A percentile compares a stretch with the other conserved stretches of the same genome.
Conservation (phyloP, 2,329 filamentous ascomycete genomes). For the Periglandula ipomoeae region DNA sequence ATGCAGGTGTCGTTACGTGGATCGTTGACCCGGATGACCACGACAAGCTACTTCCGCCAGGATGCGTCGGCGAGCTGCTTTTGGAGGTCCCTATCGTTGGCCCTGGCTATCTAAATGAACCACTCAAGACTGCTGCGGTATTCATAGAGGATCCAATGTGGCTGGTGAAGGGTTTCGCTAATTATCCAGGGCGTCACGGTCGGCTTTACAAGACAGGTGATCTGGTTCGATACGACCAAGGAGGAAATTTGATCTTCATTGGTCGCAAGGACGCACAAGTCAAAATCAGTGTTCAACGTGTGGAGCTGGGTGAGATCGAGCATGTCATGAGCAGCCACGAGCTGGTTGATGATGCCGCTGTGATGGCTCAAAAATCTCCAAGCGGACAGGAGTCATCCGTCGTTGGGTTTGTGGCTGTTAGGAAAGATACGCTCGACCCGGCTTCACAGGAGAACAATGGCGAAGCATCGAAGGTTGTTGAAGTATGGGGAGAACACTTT, state of each 20-base stretch:
- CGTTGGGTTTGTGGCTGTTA: constrained; percentile 12
- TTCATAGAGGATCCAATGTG: constrained; percentile 19
- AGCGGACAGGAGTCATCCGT: not conserved
- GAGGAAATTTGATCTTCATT: constrained; percentile 10
- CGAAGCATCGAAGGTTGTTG: not conserved
- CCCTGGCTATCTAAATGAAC: constrained; percentile 37
- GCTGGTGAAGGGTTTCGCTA: constrained; percentile 6
- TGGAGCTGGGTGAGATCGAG: constrained; percentile 16
- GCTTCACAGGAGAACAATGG: not conserved
- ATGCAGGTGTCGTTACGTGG: constrained; percentile 12
- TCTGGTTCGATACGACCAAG: constrained; percentile 12
- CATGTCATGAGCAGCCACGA: too few relatives aligned
- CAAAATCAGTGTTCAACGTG: constrained; percentile 14
- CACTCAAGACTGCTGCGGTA: constrained; percentile 19
- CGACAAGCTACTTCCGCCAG: constrained; percentile 10
- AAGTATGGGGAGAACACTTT: not conserved
- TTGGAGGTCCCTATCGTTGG: constrained; percentile 38
- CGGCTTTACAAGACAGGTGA: constrained; percentile 13
- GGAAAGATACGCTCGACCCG: not conserved
- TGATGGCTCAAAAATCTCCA: constrained; percentile 1
- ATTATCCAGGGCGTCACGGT: constrained; percentile 7
- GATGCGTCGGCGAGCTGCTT: constrained; percentile 23
- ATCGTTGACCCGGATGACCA: constrained; percentile 16
- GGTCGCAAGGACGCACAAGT: constrained; percentile 13
- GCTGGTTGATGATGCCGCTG: constrained; percentile 13